Percentiles rank a stretch among this genome's conserved stretches.
Conservation (phyloP, 805 yeast genomes). For the Hemisphaericaspora nanyangensis region DNA sequence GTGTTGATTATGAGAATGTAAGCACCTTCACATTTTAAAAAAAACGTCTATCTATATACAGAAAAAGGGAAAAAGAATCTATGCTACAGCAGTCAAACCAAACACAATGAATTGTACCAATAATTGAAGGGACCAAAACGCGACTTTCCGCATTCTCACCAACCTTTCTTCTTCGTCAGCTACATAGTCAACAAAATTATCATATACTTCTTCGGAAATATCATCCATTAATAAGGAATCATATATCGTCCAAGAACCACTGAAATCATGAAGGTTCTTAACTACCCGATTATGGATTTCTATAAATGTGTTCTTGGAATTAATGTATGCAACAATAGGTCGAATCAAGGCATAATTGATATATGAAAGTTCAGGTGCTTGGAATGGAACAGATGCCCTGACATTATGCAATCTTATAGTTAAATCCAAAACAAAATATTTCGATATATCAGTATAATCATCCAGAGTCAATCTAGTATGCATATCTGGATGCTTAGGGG, state of each 20-base stretch:
- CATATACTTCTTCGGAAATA: conserved; percentile 82
- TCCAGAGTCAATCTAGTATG: conserved; percentile 24
- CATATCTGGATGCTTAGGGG: conserved; percentile 21
- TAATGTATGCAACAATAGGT: conserved; percentile 94
- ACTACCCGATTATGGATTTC: conserved; percentile 81
- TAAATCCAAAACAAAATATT: conserved; percentile 73
- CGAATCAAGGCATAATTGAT: conserved; percentile 87
- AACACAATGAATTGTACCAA: conserved; percentile 76
- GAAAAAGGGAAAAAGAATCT: not conserved
- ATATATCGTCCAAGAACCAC: conserved; percentile 95
- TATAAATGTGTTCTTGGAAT: conserved; percentile 82
- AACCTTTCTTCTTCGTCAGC: conserved; percentile 79
- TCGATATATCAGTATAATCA: conserved; percentile 36
- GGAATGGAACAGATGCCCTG: conserved; percentile 83
- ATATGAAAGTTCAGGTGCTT: conserved; percentile 83
- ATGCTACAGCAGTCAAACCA: conserved; percentile 63
- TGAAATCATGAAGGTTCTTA: conserved; percentile 77
- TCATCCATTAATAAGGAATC: conserved; percentile 91
- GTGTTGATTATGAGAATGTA: conserved; percentile 46
- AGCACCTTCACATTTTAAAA: conserved; percentile 1
- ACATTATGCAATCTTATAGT: conserved; percentile 79
- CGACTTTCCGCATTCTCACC: conserved; percentile 73
- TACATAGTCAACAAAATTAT: conserved; percentile 84
- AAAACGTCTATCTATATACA: conserved; percentile 1
- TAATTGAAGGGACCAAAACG: conserved; percentile 89